Conservation (phyloP, 169 alveolate genomes). For the Theileria orientalis region DNA sequence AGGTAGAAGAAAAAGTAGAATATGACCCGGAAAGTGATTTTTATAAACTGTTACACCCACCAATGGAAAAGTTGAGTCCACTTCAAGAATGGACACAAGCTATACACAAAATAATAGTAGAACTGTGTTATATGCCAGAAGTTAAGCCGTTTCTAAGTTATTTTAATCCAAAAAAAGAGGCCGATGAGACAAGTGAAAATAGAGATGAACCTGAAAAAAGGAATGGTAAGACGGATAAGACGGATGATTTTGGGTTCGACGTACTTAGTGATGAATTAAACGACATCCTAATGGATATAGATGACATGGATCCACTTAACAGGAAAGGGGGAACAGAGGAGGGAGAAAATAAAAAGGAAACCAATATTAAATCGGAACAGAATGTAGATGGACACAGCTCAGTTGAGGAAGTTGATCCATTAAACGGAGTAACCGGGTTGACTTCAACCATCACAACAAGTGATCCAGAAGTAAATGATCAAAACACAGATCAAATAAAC, state of each 20-base stretch:
- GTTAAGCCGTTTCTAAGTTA: conserved; percentile 19
- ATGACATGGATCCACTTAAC: background rate
- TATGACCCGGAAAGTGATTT: conserved; percentile 24
- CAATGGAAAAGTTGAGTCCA: background rate
- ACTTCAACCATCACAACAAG: too few relatives aligned
- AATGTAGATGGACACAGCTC: too few relatives aligned
- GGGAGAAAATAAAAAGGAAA: background rate
- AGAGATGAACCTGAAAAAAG: background rate
- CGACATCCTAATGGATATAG: background rate
- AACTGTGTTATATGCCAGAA: conserved; percentile 33
- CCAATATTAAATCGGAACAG: too few relatives aligned
- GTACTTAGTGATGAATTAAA: background rate
- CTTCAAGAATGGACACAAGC: conserved; percentile 51
- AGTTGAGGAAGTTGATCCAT: too few relatives aligned
- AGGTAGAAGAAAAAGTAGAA: conserved; percentile 35
- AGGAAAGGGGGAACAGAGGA: too few relatives aligned
- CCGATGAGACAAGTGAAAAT: background rate
- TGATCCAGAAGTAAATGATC: too few relatives aligned
- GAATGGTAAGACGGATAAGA: background rate
- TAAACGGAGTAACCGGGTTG: too few relatives aligned
- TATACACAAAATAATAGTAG: conserved; percentile 27
- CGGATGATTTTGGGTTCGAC: background rate
- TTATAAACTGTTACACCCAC: conserved; percentile 43
- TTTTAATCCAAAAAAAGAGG: background rate
- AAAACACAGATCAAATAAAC: too few relatives aligned